These are phyloP conservation scores for Sphaerulina musiva DNA, from an alignment of 2,329 filamentous ascomycete species.

Conservation along the genomic window DNA sequence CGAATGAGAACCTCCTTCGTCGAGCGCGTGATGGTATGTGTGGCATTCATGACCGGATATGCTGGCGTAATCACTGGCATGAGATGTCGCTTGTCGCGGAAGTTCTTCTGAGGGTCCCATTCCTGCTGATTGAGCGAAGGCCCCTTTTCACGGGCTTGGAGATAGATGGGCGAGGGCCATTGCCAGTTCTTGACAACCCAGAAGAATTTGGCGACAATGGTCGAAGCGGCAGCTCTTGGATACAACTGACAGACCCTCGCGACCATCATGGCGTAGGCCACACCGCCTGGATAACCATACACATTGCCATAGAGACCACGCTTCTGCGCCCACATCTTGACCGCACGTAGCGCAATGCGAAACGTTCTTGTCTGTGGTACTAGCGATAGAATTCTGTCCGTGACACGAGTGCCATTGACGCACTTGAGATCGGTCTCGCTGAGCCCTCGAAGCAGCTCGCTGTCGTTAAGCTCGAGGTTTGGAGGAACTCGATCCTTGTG, in stretches of 20 bases:
- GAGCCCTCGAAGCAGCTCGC: slow-evolving; percentile 74
- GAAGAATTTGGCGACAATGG: slow-evolving; percentile 91
- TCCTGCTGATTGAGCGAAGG: slow-evolving; percentile 70
- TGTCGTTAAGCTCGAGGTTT: slow-evolving; percentile 71
- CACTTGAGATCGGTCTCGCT: slow-evolving; percentile 82
- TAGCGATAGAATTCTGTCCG: slow-evolving; percentile 80
- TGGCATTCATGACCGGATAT: slow-evolving; percentile 96
- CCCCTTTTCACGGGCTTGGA: slow-evolving; percentile 80
- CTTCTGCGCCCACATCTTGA: slow-evolving; percentile 93
- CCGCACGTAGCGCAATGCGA: slow-evolving; percentile 76
- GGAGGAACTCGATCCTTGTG: slow-evolving; percentile 41
- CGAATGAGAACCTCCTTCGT: slow-evolving; percentile 77
- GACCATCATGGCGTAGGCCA: slow-evolving; percentile 97
- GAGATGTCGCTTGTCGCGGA: slow-evolving; percentile 72
- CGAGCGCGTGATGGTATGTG: slow-evolving; percentile 84
- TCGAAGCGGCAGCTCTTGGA: slow-evolving; percentile 80
- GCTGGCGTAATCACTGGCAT: slow-evolving; percentile 99
- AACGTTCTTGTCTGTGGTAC: slow-evolving; percentile 89
- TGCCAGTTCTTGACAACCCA: slow-evolving; percentile 83
- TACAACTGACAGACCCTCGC: slow-evolving; percentile 94
- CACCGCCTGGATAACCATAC: slow-evolving; percentile 91
- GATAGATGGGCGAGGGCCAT: slow-evolving; percentile 87
- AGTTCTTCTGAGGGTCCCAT: slow-evolving; percentile 90
- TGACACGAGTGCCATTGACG: slow-evolving; percentile 89
- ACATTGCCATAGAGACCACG: slow-evolving; percentile 94